Conservation (phyloP, 202 grass and related monocot genomes). For the Dendrocalamus latiflorus region DNA sequence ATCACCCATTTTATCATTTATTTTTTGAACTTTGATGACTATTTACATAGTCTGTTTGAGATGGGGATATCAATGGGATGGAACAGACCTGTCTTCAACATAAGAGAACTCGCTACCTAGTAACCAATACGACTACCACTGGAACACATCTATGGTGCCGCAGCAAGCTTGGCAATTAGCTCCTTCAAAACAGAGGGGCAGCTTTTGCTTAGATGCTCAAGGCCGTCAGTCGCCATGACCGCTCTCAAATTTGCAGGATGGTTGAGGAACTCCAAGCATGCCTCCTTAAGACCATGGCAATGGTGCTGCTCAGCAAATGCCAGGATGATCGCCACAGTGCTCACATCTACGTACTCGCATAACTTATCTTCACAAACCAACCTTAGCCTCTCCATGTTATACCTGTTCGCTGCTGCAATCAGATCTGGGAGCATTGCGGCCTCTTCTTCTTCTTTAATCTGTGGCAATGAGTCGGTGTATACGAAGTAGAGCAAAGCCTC, state of each 20-base stretch:
- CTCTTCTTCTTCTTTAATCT: not conserved
- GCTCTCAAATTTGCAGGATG: not conserved
- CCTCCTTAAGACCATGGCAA: not conserved
- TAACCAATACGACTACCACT: not conserved
- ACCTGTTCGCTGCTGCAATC: not conserved
- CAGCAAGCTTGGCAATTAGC: not conserved
- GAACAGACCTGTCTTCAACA: no score
- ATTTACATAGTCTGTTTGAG: no score
- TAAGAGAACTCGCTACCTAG: no score
- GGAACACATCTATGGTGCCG: not conserved
- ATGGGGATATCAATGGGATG: no score
- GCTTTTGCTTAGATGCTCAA: not conserved
- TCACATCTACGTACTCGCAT: not conserved
- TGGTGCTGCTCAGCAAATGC: not conserved
- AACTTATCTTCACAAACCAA: not conserved
- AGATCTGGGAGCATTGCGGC: no score
- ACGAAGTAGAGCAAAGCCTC: not conserved
- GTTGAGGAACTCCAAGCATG: not conserved
- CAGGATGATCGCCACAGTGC: not conserved
- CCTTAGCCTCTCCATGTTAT: not conserved
- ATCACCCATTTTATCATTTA: no score
- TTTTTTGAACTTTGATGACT: no score
- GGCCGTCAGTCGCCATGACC: not conserved
- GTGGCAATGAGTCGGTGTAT: not conserved
- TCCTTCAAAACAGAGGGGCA: not conserved